These are phyloP conservation scores for Gnetum montanum DNA, from an alignment of 75 land plant species.

Conservation along the genomic window DNA sequence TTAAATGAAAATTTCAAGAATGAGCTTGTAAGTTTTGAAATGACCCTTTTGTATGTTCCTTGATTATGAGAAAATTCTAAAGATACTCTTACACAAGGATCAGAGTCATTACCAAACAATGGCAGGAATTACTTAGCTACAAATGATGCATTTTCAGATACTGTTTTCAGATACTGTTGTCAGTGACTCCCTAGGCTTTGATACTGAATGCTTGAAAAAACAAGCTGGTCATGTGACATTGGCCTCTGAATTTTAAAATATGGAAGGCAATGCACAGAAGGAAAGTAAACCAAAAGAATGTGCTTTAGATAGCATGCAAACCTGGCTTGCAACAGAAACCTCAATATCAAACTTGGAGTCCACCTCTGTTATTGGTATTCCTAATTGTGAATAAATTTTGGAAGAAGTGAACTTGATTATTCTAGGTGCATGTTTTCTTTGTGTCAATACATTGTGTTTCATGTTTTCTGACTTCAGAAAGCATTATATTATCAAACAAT, in stretches of 20 bases:
- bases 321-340: neutral
- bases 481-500: too few relatives aligned
- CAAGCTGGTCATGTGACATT: neutral
- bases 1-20: constrained; percentile 6
- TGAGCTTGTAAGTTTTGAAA: neutral
- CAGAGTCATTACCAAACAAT: too few relatives aligned
- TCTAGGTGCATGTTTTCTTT: neutral
- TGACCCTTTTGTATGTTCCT: constrained; percentile 21
- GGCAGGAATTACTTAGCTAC: too few relatives aligned
- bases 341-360: constrained; percentile 1
- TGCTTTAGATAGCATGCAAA: neutral
- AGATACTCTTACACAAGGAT: constrained; percentile 4
- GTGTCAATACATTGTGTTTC: neutral
- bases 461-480: neutral
- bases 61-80: neutral
- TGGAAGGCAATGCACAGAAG: neutral
- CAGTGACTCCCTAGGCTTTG: constrained; percentile 26
- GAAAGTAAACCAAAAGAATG: neutral
- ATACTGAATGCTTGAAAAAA: constrained; percentile 3
- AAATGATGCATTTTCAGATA: too few relatives aligned
- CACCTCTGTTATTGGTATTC: neutral
- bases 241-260: neutral
- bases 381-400: neutral
- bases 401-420: neutral
- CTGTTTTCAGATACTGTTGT: constrained; percentile 1